Percentiles rank a stretch among this genome's conserved stretches.
Conservation (phyloP, 352 stramenopile genomes). For the Pythium phragmiticola region DNA sequence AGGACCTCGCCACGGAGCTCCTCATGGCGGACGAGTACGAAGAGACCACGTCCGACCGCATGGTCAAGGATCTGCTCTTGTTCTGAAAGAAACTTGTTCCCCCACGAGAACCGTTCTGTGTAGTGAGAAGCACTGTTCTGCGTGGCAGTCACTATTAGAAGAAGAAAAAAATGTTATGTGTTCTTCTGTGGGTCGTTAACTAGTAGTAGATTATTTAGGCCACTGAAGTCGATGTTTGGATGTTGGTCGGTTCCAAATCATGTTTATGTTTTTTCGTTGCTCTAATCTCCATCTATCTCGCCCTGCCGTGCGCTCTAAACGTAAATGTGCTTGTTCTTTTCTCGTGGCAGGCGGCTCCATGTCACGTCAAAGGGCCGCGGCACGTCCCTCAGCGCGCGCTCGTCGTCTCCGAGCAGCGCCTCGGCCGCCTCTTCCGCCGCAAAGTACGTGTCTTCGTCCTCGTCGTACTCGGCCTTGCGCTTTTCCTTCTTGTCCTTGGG, state of each 20-base stretch:
- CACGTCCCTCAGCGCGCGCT: slow-evolving; percentile 39
- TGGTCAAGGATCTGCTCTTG: slow-evolving; percentile 86
- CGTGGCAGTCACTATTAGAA: no score
- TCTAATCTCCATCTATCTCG: background rate
- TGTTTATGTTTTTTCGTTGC: background rate
- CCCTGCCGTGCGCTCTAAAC: slow-evolving; percentile 14
- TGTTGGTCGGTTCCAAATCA: background rate
- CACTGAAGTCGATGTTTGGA: no score
- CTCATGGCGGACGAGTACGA: slow-evolving; percentile 38
- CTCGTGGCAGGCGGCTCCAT: slow-evolving; percentile 52
- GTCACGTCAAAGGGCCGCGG: slow-evolving; percentile 74
- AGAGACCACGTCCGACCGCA: slow-evolving; percentile 72
- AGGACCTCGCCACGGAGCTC: slow-evolving; percentile 26
- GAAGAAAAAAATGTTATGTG: no score
- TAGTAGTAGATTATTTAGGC: no score
- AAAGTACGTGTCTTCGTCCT: slow-evolving; percentile 58
- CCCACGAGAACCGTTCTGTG: no score
- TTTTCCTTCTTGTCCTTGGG: slow-evolving; percentile 21
- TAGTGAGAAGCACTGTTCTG: no score
- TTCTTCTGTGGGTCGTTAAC: no score
- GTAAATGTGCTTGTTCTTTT: slow-evolving; percentile 82
- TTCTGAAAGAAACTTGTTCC: slow-evolving; percentile 35
- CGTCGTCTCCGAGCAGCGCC: slow-evolving; percentile 35
- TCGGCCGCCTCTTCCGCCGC: slow-evolving; percentile 38
- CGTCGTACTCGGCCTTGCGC: slow-evolving; percentile 22